Evolutionary conservation across 208 protist genomes (phyloP).

Genomic region (Crithidia brevicula): DNA sequence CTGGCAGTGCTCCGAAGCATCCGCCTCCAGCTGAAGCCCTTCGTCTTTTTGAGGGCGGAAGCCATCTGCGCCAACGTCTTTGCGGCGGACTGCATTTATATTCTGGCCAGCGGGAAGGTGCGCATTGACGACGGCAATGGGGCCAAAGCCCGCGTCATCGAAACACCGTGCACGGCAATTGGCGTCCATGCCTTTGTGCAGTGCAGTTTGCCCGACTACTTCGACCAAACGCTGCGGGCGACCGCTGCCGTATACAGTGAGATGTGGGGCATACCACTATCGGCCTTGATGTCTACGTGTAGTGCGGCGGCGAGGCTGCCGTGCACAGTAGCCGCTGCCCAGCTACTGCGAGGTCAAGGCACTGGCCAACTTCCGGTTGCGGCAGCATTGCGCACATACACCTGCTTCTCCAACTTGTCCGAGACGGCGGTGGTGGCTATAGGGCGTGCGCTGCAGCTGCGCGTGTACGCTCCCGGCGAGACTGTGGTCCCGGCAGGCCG

Average conservation of each 20-base stretch:
- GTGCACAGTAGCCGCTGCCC: slow-evolving; percentile 33
- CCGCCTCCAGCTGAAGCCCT: slow-evolving; percentile 51
- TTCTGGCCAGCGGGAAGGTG: slow-evolving; percentile 59
- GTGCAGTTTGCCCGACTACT: slow-evolving; percentile 34
- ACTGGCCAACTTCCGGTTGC: slow-evolving; percentile 13
- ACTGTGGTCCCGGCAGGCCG: slow-evolving; percentile 32
- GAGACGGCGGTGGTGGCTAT: slow-evolving; percentile 35
- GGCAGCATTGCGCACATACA: slow-evolving; percentile 35
- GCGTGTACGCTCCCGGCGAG: slow-evolving; percentile 46
- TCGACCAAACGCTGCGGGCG: slow-evolving; percentile 32
- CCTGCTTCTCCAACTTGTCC: slow-evolving; percentile 45
- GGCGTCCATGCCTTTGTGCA: slow-evolving; percentile 62
- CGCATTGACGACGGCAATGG: slow-evolving; percentile 22
- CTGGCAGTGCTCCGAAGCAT: slow-evolving; percentile 31
- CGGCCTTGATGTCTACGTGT: slow-evolving; percentile 32
- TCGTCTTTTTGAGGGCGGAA: slow-evolving; percentile 50
- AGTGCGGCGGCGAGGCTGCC: slow-evolving; percentile 30
- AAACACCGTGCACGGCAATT: slow-evolving; percentile 20
- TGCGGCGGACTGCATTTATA: slow-evolving; percentile 55
- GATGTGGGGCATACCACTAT: slow-evolving; percentile 52
- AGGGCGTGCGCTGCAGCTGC: slow-evolving; percentile 33
- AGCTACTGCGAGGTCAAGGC: slow-evolving; percentile 18
- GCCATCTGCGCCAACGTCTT: slow-evolving; percentile 66
- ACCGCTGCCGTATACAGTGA: slow-evolving; percentile 52
- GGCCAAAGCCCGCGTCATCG: not conserved